Evolutionary conservation across 164 flowering plant species (phyloP), one percentile per base, ranked within the genome.

Genomic region (Tinospora cordifolia): DNA sequence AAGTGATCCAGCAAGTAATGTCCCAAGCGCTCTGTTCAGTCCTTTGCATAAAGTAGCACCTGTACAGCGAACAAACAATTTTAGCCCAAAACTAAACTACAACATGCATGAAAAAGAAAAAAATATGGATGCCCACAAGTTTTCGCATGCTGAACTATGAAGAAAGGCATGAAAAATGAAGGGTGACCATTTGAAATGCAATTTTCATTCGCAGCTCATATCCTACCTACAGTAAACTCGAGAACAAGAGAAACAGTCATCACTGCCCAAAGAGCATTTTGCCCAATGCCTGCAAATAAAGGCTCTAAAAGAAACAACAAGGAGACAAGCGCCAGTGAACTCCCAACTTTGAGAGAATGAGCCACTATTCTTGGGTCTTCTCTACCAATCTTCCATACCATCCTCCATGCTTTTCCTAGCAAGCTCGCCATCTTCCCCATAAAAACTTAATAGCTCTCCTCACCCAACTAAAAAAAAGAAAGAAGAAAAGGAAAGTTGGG

Each of bases 171-270:
- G n/a, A n/a, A n/a, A n/a, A n/a, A n/a, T n/a, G n/a, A n/a, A n/a
- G n/a, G n/a, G n/a, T n/a, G n/a, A n/a, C n/a, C n/a, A n/a, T n/a
- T n/a, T n/a, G n/a, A n/a, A n/a, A n/a, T n/a, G n/a, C n/a, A n/a
- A n/a, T n/a, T n/a, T n/a, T n/a, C n/a, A n/a, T n/a, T n/a, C n/a
- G n/a, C 36, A 30, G 36, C 36, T 30, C 4, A 2, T 30, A 1
- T 1, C 2, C 4, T 36, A 92, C 98, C 98, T 70, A 92, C 99
- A 57, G 99, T 88, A 80, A 89, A 94, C 77, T 94, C 97, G 13
- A 94, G 89, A 19, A 92, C 99, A 40, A 94, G 90, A 17, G 90
- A 98, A 0, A 94, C 98, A 69, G 97, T 94, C 89, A 94, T 90
- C 82, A 89, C 96, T 67, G 99, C 99, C 98, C 99, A 94, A 30